Conservation (phyloP, 2,329 filamentous ascomycete genomes). For the Claviceps sorghi region DNA sequence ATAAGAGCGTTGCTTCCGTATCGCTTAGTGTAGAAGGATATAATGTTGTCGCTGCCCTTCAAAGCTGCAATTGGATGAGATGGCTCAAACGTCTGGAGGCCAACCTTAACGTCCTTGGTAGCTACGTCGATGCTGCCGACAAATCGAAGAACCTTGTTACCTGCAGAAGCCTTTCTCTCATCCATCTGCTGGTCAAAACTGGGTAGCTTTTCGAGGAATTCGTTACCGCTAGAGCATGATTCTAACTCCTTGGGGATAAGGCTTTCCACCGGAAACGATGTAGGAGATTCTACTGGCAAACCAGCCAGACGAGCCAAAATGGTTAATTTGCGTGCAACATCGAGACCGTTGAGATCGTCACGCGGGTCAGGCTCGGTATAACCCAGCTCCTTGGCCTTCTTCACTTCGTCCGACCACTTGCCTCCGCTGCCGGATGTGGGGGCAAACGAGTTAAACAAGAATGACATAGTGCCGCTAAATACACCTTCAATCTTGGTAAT, state of each 20-base stretch:
- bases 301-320: slow-evolving; percentile 82
- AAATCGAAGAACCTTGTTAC: slow-evolving; percentile 82
- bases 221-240: slow-evolving; percentile 58
- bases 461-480: slow-evolving; percentile 95
- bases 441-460: slow-evolving; percentile 95
- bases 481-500: slow-evolving; percentile 91
- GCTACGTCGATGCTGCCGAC: slow-evolving; percentile 84
- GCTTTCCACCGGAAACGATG: slow-evolving; percentile 84
- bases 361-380: slow-evolving; percentile 84
- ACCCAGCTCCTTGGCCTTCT: slow-evolving; percentile 79
- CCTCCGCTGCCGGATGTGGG: slow-evolving; percentile 60
- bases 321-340: slow-evolving; percentile 90
- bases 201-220: slow-evolving; percentile 70
- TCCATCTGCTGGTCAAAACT: slow-evolving; percentile 87
- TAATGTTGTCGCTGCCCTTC: slow-evolving; percentile 97
- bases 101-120: slow-evolving; percentile 75
- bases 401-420: slow-evolving; percentile 82
- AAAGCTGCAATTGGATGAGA: slow-evolving; percentile 85
- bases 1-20: slow-evolving; percentile 87
- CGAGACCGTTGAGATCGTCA: slow-evolving; percentile 75
- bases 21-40: slow-evolving; percentile 93
- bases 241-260: slow-evolving; percentile 83
- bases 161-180: slow-evolving; percentile 67
- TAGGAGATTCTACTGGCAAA: slow-evolving; percentile 66
- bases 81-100: slow-evolving; percentile 75